phyloP scores from a whole-genome alignment of 495 filamentous ascomycete genomes.

The Penicillium maclennaniae region DNA sequence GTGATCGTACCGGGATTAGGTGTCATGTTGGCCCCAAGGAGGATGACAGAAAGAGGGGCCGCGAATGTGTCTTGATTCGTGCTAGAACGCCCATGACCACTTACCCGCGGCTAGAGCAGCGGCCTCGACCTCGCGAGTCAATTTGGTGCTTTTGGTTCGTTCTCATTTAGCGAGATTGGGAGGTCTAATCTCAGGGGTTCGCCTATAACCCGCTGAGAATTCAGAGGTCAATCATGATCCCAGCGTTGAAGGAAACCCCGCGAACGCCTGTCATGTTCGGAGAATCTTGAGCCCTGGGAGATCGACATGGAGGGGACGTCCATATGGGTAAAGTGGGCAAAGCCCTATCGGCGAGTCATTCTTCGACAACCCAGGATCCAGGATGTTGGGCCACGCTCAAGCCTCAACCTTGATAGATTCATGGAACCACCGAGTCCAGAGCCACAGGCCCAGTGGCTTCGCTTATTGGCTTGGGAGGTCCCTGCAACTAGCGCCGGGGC shows the following conservation, averaged over 20 bases:
- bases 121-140: not conserved
- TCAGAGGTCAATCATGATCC: not conserved
- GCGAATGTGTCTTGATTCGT: slow-evolving; percentile 17
- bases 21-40: not conserved
- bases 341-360: slow-evolving; percentile 21
- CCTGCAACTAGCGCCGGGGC: slow-evolving; percentile 24
- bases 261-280: slow-evolving; percentile 3
- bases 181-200: slow-evolving; percentile 29
- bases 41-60: not conserved
- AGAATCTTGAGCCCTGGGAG: slow-evolving; percentile 1
- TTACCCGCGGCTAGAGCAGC: slow-evolving; percentile 7
- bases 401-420: slow-evolving; percentile 24
- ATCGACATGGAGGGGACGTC: slow-evolving; percentile 9
- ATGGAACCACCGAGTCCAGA: not conserved
- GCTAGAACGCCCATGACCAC: slow-evolving; percentile 4
- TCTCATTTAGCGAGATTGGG: slow-evolving; percentile 7
- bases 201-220: slow-evolving; percentile 3
- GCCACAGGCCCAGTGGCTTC: not conserved
- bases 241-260: slow-evolving; percentile 1
- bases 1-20: not conserved
- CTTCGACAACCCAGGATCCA: slow-evolving; percentile 23
- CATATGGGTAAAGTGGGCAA: not conserved
- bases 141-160: slow-evolving; percentile 11
- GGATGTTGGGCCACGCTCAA: slow-evolving; percentile 28
- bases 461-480: slow-evolving; percentile 17